Evolutionary conservation across 2,329 filamentous ascomycete genomes (phyloP).

Genomic region (Juglanconis sp.): DNA sequence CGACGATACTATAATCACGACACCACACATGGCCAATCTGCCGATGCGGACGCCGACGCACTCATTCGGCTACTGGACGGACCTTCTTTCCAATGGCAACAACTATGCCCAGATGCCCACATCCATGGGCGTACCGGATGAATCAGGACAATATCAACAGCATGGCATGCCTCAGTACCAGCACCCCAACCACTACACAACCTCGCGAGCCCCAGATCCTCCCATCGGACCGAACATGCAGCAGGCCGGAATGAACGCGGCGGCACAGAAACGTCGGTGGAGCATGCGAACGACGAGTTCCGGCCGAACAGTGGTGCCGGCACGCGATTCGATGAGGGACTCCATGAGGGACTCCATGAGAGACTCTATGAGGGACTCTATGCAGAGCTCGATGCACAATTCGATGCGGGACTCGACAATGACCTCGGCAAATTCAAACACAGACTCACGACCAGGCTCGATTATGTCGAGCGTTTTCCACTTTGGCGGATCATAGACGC

Average conservation of each 20-base stretch:
- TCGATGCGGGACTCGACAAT: slow-evolving; percentile 12
- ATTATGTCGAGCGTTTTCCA: slow-evolving; percentile 20
- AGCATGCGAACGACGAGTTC: slow-evolving; percentile 19
- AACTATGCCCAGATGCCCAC: slow-evolving; percentile 12
- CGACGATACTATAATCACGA: slow-evolving; percentile 19
- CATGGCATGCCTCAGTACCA: slow-evolving; percentile 14
- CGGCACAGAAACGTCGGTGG: slow-evolving; percentile 17
- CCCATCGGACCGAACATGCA: slow-evolving; percentile 17
- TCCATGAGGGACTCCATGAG: slow-evolving; percentile 2
- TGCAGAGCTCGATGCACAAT: neutral
- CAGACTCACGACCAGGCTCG: slow-evolving; percentile 17
- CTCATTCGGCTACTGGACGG: slow-evolving; percentile 19
- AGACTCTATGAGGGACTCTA: slow-evolving; percentile 4
- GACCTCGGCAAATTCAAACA: slow-evolving; percentile 4
- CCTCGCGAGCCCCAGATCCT: slow-evolving; percentile 15
- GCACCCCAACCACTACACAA: slow-evolving; percentile 14
- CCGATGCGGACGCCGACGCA: slow-evolving; percentile 17
- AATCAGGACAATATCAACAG: slow-evolving; percentile 15
- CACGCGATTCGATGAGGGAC: slow-evolving; percentile 12
- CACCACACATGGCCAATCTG: slow-evolving; percentile 16
- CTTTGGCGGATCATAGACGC: slow-evolving; percentile 16
- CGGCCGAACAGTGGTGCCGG: slow-evolving; percentile 15
- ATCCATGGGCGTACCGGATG: slow-evolving; percentile 14
- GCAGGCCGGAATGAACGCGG: slow-evolving; percentile 7
- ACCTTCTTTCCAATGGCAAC: slow-evolving; percentile 13